A percentile compares a stretch with the other conserved stretches of the same genome.
Conservation (phyloP, 495 filamentous ascomycete species). For the Hapsidospora chrysogenum region DNA sequence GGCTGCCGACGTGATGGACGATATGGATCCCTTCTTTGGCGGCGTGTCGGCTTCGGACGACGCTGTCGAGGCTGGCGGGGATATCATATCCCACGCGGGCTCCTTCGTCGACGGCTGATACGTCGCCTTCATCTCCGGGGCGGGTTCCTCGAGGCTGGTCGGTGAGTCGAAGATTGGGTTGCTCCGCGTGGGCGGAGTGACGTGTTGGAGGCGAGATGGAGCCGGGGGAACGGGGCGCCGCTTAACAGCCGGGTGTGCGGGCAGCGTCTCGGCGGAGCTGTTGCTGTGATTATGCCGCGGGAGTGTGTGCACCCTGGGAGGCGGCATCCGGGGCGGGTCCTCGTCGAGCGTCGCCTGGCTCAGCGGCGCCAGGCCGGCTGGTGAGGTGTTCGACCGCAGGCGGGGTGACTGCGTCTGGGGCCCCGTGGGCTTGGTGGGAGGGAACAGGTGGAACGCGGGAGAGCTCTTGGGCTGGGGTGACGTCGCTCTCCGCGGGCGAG, state of each 20-base stretch:
- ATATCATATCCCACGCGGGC: conserved; percentile 35
- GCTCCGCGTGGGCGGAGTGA: too few relatives aligned
- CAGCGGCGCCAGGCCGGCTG: conserved; percentile 13
- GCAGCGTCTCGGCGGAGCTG: too few relatives aligned
- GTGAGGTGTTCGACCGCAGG: conserved; percentile 42
- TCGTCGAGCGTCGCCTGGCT: too few relatives aligned
- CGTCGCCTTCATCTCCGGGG: neutral
- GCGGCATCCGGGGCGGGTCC: too few relatives aligned
- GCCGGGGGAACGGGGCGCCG: too few relatives aligned
- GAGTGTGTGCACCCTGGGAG: too few relatives aligned
- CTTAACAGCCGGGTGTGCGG: too few relatives aligned
- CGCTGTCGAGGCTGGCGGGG: conserved; percentile 19
- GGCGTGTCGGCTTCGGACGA: too few relatives aligned
- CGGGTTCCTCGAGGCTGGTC: conserved; percentile 14
- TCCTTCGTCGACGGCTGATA: conserved; percentile 10
- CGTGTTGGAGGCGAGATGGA: too few relatives aligned
- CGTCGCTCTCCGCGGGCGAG: conserved; percentile 30
- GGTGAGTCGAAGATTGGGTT: conserved; percentile 36
- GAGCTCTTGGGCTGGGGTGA: conserved; percentile 42
- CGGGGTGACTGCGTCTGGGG: conserved; percentile 22
- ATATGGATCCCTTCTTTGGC: conserved; percentile 14
- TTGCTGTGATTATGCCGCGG: too few relatives aligned
- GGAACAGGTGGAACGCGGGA: conserved; percentile 35
- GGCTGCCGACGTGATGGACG: conserved; percentile 12
- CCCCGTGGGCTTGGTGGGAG: conserved; percentile 37